Conservation (phyloP, 1,284 basidiomycete species). For the Ustilago esculenta region DNA sequence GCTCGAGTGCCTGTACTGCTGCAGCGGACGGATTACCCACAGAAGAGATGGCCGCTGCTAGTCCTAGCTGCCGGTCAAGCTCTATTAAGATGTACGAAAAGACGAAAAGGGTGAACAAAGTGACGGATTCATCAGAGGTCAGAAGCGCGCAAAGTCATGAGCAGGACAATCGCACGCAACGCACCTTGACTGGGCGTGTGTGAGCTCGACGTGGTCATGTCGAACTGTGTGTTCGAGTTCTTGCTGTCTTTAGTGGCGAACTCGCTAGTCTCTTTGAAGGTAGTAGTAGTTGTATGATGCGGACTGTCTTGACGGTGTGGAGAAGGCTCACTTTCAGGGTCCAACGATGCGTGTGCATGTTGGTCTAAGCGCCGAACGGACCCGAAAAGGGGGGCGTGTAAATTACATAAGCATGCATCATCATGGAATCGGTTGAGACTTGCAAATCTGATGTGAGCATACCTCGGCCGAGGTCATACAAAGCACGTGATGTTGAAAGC, state of each 20-base stretch:
- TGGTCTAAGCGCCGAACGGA: conserved; percentile 24
- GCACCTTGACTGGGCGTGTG: conserved; percentile 27
- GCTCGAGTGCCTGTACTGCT: conserved; percentile 54
- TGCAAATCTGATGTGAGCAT: too few relatives aligned
- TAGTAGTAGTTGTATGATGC: conserved; percentile 2
- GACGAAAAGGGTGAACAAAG: not conserved
- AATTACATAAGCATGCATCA: conserved; percentile 27
- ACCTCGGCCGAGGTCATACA: conserved; percentile 7
- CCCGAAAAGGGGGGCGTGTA: not conserved
- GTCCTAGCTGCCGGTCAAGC: conserved; percentile 29
- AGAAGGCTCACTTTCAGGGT: conserved; percentile 17
- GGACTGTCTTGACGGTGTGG: not conserved
- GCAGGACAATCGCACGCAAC: not conserved
- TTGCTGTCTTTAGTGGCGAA: too few relatives aligned
- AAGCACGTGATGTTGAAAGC: too few relatives aligned
- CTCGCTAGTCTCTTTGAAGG: too few relatives aligned
- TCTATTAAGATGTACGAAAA: conserved; percentile 12
- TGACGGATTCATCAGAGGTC: not conserved
- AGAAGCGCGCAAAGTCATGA: too few relatives aligned
- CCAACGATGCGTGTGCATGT: conserved; percentile 13
- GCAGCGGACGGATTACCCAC: conserved; percentile 11
- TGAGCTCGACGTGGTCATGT: conserved; percentile 6
- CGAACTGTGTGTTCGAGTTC: too few relatives aligned
- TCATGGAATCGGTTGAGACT: too few relatives aligned
- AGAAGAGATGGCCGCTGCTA: conserved; percentile 17